These are phyloP conservation scores for Luffa acutangula DNA, from an alignment of 306 rosid genomes.

Conservation along the genomic window DNA sequence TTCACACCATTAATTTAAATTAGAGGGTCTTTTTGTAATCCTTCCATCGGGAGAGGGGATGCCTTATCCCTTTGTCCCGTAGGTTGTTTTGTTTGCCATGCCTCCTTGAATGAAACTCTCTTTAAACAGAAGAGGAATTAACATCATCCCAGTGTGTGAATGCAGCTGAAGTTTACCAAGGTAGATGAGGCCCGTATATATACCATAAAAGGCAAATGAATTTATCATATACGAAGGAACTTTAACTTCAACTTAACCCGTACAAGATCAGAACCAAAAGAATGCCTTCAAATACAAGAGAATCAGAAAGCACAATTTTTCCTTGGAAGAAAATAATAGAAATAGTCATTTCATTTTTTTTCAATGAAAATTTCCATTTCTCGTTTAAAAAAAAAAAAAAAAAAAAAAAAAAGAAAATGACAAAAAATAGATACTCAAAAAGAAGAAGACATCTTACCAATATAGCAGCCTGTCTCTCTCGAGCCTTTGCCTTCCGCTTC, in stretches of 20 bases:
- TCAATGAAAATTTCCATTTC: too few relatives aligned
- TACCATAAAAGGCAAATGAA: not conserved
- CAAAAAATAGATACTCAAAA: not conserved
- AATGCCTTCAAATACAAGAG: not conserved
- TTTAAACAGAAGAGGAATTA: not conserved
- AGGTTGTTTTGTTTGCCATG: too few relatives aligned
- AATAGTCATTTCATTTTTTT: not conserved
- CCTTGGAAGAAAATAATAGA: not conserved
- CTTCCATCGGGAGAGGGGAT: too few relatives aligned
- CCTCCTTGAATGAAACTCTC: too few relatives aligned
- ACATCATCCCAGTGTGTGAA: not conserved
- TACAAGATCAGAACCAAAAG: not conserved
- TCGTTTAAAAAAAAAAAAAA: not conserved
- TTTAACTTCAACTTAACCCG: not conserved
- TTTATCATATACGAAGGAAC: not conserved
- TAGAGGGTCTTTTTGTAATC: too few relatives aligned
- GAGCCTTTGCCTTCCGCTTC: conserved; percentile 89
- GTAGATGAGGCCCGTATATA: not conserved
- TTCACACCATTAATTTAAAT: too few relatives aligned
- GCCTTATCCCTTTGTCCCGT: too few relatives aligned
- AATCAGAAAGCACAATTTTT: not conserved
- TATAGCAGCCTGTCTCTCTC: conserved; percentile 93
- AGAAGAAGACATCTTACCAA: conserved; percentile 30
- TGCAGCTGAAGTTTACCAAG: not conserved
- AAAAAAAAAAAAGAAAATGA: not conserved